A percentile compares a stretch with the other conserved stretches of the same genome.
These are phyloP conservation scores for Ganoderma lingzhi DNA, from an alignment of 1,284 basidiomycete species.

Conservation along the genomic window DNA sequence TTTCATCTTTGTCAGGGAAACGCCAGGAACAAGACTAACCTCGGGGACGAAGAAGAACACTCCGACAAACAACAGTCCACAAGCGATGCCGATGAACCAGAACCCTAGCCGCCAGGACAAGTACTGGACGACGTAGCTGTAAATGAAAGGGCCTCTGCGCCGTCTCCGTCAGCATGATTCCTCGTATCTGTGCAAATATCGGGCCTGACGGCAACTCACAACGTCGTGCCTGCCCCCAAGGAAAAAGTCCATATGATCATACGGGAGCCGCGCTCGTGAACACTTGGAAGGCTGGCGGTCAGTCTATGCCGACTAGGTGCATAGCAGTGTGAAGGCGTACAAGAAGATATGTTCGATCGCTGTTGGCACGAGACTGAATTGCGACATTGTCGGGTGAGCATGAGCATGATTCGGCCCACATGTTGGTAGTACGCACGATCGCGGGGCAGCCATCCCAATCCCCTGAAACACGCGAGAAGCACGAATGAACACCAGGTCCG, in stretches of 20 bases:
- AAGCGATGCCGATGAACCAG: conserved; percentile 52
- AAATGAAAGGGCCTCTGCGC: conserved; percentile 46
- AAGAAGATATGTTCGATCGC: conserved; percentile 54
- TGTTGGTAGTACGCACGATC: conserved; percentile 41
- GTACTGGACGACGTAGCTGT: conserved; percentile 52
- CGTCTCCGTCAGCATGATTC: not conserved
- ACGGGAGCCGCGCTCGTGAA: conserved; percentile 53
- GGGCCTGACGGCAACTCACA: conserved; percentile 38
- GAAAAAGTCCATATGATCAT: conserved; percentile 52
- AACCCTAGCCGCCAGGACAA: conserved; percentile 51
- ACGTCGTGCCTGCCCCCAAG: conserved; percentile 50
- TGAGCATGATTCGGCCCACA: not conserved
- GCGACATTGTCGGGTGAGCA: not conserved
- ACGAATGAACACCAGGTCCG: conserved; percentile 49
- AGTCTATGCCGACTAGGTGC: too few species aligned
- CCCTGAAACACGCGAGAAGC: conserved; percentile 54
- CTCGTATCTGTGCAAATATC: not conserved
- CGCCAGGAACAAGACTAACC: conserved; percentile 29
- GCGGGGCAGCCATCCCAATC: conserved; percentile 53
- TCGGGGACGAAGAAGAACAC: conserved; percentile 55
- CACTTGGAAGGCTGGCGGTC: conserved; percentile 33
- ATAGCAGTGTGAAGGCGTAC: conserved; percentile 32
- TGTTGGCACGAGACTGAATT: conserved; percentile 47
- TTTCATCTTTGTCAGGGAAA: too few species aligned
- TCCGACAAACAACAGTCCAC: conserved; percentile 44